These are phyloP conservation scores for Suillus discolor DNA, from an alignment of 768 basidiomycete genomes.

Conservation along the genomic window DNA sequence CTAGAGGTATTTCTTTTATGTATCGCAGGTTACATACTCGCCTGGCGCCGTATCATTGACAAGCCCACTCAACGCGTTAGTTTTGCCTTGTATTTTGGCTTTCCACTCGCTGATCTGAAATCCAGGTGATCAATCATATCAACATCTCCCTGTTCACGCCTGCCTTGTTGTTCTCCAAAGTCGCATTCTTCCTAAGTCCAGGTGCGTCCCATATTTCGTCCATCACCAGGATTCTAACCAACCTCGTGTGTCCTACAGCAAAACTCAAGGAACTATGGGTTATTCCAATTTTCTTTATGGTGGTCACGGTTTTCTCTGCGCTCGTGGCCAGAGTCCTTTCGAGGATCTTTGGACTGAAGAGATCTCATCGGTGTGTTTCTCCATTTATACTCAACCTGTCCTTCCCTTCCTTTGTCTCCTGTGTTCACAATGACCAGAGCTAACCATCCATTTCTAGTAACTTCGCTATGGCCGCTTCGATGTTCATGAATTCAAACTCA, in stretches of 20 bases:
- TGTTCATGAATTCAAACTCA: conserved; percentile 95
- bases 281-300: conserved; percentile 81
- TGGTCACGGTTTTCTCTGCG: conserved; percentile 77
- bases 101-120: background rate
- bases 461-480: conserved; percentile 79
- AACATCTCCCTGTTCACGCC: conserved; percentile 92
- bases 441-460: conserved; percentile 43
- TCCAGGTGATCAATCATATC: conserved; percentile 68
- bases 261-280: conserved; percentile 85
- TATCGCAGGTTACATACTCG: conserved; percentile 81
- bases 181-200: conserved; percentile 89
- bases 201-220: conserved; percentile 38
- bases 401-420: background rate
- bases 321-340: conserved; percentile 65
- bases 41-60: conserved; percentile 79
- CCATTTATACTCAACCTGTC: background rate
- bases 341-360: conserved; percentile 63
- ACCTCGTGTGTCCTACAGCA: conserved; percentile 35
- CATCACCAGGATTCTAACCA: background rate
- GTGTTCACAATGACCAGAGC: background rate
- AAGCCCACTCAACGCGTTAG: conserved; percentile 86
- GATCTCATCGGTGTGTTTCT: conserved; percentile 69
- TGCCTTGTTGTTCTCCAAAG: conserved; percentile 89
- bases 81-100: background rate
- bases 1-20: conserved; percentile 87